A percentile compares a stretch with the other conserved stretches of the same genome.
Evolutionary conservation across 805 yeast genomes (phyloP).

Genomic region (Monosporozyma unispora): DNA sequence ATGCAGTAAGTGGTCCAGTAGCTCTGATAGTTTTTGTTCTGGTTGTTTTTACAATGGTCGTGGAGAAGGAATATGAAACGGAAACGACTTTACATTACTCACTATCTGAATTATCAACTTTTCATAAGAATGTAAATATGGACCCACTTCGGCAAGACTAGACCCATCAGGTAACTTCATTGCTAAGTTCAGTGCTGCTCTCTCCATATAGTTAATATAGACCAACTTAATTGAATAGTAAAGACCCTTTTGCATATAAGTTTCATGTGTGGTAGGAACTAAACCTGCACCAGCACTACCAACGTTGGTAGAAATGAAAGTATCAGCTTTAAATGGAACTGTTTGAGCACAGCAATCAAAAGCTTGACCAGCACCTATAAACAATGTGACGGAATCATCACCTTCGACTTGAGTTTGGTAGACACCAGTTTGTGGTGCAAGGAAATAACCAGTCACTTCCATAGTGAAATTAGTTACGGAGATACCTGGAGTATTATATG

Average conservation of each 20-base stretch:
- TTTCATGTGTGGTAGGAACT: not conserved
- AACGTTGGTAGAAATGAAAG: not conserved
- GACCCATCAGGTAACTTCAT: too few relatives aligned
- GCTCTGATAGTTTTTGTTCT: too few relatives aligned
- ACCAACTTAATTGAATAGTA: constrained; percentile 21
- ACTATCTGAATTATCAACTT: too few relatives aligned
- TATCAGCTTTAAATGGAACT: not conserved
- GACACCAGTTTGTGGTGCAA: not conserved
- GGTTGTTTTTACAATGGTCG: too few relatives aligned
- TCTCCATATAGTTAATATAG: constrained; percentile 9
- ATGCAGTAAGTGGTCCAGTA: too few relatives aligned
- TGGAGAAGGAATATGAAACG: too few relatives aligned
- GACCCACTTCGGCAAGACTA: too few relatives aligned
- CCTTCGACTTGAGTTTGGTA: not conserved
- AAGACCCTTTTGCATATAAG: constrained; percentile 12
- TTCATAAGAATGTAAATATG: too few relatives aligned
- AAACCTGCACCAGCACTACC: not conserved
- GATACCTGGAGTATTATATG: too few relatives aligned
- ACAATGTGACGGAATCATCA: not conserved
- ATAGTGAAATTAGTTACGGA: not conserved
- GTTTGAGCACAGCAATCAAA: not conserved
- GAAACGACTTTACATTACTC: too few relatives aligned
- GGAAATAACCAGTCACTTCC: not conserved
- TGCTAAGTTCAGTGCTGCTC: not conserved
- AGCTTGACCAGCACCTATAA: not conserved